These are phyloP conservation scores for Ampelocalamus luodianensis DNA, from an alignment of 176 grass and related monocot species.

Conservation along the genomic window DNA sequence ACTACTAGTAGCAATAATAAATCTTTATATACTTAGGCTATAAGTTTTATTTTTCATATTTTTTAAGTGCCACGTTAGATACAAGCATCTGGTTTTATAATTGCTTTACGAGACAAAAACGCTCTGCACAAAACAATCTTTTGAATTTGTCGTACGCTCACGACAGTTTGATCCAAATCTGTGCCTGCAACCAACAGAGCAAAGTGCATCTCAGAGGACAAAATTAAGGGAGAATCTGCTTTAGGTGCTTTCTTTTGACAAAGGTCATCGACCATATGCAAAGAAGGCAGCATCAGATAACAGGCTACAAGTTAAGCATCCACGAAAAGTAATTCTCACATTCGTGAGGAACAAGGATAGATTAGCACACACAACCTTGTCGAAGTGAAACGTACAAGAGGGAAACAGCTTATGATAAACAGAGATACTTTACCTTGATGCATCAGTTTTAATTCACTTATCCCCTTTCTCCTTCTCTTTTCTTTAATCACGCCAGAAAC, in stretches of 20 bases:
- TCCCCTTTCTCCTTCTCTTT: neutral
- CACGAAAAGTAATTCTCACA: conserved; percentile 5
- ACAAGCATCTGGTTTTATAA: neutral
- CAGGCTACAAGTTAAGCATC: conserved; percentile 36
- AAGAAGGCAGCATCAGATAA: neutral
- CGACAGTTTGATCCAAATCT: neutral
- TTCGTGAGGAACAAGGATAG: conserved; percentile 11
- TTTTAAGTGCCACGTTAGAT: neutral
- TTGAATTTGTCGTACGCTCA: neutral
- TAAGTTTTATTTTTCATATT: neutral
- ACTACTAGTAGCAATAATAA: neutral
- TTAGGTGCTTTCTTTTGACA: conserved; percentile 42
- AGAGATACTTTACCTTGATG: neutral
- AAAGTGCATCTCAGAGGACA: neutral
- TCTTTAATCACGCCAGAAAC: conserved; percentile 19
- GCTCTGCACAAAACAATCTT: neutral
- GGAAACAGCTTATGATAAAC: neutral
- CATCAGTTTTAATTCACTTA: neutral
- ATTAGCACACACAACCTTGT: neutral
- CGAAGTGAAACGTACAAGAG: neutral
- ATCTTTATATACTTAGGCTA: neutral
- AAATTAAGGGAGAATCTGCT: conserved; percentile 34
- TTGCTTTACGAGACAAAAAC: neutral
- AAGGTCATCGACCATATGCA: conserved; percentile 26
- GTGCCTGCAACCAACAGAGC: neutral